Conservation (phyloP, 2,329 filamentous ascomycete genomes). For the Tolypocladium tundrense region DNA sequence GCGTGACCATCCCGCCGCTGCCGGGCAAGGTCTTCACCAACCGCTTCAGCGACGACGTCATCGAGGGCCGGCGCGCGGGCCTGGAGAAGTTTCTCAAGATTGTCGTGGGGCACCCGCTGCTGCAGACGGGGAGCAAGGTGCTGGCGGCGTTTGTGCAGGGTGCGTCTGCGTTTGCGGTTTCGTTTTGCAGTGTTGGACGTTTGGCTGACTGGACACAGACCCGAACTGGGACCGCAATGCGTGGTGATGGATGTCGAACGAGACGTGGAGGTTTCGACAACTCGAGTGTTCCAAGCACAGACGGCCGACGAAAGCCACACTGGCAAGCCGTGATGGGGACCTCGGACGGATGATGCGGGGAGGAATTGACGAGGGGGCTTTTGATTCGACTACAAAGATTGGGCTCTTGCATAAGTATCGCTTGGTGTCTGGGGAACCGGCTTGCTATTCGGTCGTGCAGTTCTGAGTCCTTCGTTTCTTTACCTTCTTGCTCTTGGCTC, state of each 20-base stretch:
- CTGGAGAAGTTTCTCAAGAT: slow-evolving; percentile 95
- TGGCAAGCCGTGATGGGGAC: not conserved
- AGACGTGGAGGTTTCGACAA: not conserved
- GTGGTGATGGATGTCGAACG: slow-evolving; percentile 45
- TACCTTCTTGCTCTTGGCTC: not conserved
- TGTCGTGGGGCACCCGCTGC: slow-evolving; percentile 86
- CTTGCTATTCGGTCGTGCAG: not conserved
- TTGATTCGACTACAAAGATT: not conserved
- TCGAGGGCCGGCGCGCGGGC: slow-evolving; percentile 84
- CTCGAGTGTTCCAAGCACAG: not conserved
- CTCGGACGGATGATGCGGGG: not conserved
- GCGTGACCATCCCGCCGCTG: slow-evolving; percentile 90
- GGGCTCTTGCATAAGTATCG: not conserved
- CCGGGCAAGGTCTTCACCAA: slow-evolving; percentile 98
- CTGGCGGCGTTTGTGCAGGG: slow-evolving; percentile 94
- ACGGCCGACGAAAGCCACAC: not conserved
- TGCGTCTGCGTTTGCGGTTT: slow-evolving; percentile 24
- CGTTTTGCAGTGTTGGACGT: not conserved
- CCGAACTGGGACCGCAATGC: slow-evolving; percentile 87
- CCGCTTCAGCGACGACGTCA: slow-evolving; percentile 95
- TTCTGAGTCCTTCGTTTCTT: not conserved
- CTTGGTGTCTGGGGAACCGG: not conserved
- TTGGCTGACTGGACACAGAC: slow-evolving; percentile 34
- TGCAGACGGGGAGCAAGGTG: slow-evolving; percentile 97
- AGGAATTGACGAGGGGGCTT: not conserved